Base-by-base conservation (phyloP, 176 grass and related monocot species). In the Cenchrus purpureus region DNA sequence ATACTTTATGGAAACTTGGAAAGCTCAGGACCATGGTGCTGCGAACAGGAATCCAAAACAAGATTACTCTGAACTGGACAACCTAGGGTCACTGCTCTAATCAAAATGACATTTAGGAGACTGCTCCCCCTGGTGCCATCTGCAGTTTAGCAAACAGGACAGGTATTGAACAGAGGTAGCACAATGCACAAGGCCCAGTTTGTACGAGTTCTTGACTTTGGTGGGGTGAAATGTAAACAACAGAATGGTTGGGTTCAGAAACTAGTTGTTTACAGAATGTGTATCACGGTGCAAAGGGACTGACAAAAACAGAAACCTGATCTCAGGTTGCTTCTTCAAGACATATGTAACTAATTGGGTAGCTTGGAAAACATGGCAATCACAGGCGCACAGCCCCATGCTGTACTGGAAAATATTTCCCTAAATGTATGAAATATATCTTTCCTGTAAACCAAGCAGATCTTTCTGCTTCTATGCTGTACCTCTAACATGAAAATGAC, bases 401-500 rank as follows among this genome's bases (percentile, higher is more conserved):
- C 20, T 12, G 46, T 68, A 50, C 40, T 20, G 32, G 25, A 85
- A 85, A 42, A 3, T 57, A 66, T 12, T 64, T 78, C 65, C 25
- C 8, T 78, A 53, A 43, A 53, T 25, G 62, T 28, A 46, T 65
- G 60, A 67, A 73, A 60, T 55, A 43, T 49, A 43, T 64, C 13
- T 75, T 65, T 63, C 44, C 16, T 25, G 74, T 52, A 50, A 74
- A 73, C 20, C 19, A 22, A 83, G 34, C 43, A 6, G 15, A 9
- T 67, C 16, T 80, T 17, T 28, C 37, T 54, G 63, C 19, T 80
- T 80, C 29, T 68, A 85, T 34, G 16, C n/a, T 87, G 40, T 87
- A 52, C 63, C 44, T 60, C 50, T 7, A n/a, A 82, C 56, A 54
- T 48, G 42, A 13, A 49, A 71, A 72, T 20, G 22, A 46, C 31